Evolutionary conservation across 2,329 filamentous ascomycete species (phyloP), one percentile per base, ranked within the genome.

Genomic region (Exophiala calicioides): DNA sequence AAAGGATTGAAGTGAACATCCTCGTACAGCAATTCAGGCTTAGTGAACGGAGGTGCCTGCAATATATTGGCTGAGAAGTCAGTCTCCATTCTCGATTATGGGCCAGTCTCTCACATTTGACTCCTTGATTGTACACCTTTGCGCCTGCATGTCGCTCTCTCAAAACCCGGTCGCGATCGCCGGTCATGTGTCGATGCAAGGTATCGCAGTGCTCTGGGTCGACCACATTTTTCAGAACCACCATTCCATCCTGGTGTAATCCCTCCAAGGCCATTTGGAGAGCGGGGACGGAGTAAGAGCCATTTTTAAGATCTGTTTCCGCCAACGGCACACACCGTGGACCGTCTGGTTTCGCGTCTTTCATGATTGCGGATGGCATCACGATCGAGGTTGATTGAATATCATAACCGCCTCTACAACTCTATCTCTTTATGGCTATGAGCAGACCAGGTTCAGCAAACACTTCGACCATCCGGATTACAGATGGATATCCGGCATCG

Each of bases 1-100:
- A 68, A 70, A 0, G 65, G 59, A 49, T 71, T 71, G 58, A 70
- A 71, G 52, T 69, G 71, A 3, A 71, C 58, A 53, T 71, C 68
- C 34, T 68, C 59, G 45, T 64, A 62, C 1, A 69, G 55, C 23
- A 62, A 60, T 6, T 62, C 56, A 2, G 60, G 38, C 16, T 68
- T 50, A 12, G 52, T 62, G 10, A 70, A 44, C 4, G 67, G 68
- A 6, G 68, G 66, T 8, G 57, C 59, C 49, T 71, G 68, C 3
- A 71, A 59, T 46, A 71, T 65, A 50, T 71, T 71, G 13, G 67
- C 65, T 68, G 18, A 7, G 13, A 3, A 27, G 15, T 40, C 29
- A 32, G 16, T n/a, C 15, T 21, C 19, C 13, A 23, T 27, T 26
- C 10, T 15, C 6, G 26, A 33, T 24, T 19, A 7, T 34, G 8